Percentiles rank a stretch among this genome's conserved stretches.
These are phyloP conservation scores for Cryptococcus maquisensis DNA, from an alignment of 1,284 basidiomycete genomes.

Conservation along the genomic window DNA sequence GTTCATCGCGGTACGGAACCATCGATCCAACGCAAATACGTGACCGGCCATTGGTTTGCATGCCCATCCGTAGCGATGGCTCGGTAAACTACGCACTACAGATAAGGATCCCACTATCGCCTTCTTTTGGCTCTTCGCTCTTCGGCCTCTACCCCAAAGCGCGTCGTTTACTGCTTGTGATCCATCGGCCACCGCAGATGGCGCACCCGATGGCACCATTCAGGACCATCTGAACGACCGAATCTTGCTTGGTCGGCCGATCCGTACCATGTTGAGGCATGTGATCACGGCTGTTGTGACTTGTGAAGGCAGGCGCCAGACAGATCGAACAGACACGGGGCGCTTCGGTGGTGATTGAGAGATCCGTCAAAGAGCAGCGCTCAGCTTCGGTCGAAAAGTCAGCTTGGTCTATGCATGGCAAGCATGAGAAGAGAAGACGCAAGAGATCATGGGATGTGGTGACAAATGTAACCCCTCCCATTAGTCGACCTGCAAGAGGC, in stretches of 20 bases:
- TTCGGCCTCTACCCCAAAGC: too few species aligned
- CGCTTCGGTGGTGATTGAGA: constrained; percentile 33
- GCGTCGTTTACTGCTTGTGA: background rate
- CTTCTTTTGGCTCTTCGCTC: too few species aligned
- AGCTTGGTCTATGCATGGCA: background rate
- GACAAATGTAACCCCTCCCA: too few species aligned
- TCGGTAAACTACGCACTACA: too few species aligned
- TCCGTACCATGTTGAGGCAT: constrained; percentile 4
- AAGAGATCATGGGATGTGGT: too few species aligned
- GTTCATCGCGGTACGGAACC: too few species aligned
- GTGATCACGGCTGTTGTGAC: background rate
- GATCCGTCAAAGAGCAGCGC: constrained; percentile 36
- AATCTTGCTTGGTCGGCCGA: background rate
- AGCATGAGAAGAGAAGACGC: background rate
- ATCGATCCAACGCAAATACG: too few species aligned
- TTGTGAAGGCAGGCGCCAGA: constrained; percentile 35
- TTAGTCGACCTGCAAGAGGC: background rate
- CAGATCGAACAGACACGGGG: constrained; percentile 41
- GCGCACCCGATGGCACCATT: constrained; percentile 30
- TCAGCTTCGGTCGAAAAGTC: constrained; percentile 12
- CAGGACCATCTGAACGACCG: constrained; percentile 24
- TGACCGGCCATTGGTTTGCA: too few species aligned
- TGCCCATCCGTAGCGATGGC: too few species aligned
- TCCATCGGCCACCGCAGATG: constrained; percentile 42
- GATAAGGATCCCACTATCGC: too few species aligned